Evolutionary conservation across 169 alveolate genomes (phyloP).

Genomic region (Besnoitia besnoiti): DNA sequence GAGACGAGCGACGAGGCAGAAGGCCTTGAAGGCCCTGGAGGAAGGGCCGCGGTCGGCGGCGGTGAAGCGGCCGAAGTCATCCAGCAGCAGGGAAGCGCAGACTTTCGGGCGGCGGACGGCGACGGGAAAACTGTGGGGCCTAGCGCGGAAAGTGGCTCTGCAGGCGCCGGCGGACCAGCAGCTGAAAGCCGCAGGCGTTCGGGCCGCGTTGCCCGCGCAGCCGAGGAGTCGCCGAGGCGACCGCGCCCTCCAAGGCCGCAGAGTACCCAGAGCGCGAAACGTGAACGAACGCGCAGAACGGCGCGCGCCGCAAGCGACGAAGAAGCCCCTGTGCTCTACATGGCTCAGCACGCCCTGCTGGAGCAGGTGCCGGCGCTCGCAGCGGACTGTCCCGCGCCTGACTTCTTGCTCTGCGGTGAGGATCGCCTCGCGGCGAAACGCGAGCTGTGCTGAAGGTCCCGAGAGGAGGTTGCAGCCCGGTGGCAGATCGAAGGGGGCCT

Average conservation of each 20-base stretch:
- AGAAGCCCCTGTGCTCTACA: background rate
- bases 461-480: too few species aligned
- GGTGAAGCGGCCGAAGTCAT: background rate
- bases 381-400: conserved; percentile 47
- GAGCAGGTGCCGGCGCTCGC: conserved; percentile 64
- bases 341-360: conserved; percentile 66
- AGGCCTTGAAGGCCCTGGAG: too few species aligned
- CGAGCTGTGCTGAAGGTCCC: background rate
- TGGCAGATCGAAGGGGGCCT: too few species aligned
- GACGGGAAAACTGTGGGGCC: background rate
- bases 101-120: background rate
- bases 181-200: too few species aligned
- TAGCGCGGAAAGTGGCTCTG: background rate
- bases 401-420: conserved; percentile 45
- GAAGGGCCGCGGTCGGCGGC: conserved; percentile 37
- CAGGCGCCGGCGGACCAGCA: background rate
- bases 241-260: background rate
- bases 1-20: background rate
- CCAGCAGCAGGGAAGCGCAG: background rate
- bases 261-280: background rate
- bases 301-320: background rate
- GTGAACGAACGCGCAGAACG: background rate
- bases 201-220: too few species aligned
- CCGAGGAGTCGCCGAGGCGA: background rate
- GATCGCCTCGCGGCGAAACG: too few species aligned